Evolutionary conservation across 1,284 basidiomycete species (phyloP).

Genomic region (Tetrapyrgos nigripes): DNA sequence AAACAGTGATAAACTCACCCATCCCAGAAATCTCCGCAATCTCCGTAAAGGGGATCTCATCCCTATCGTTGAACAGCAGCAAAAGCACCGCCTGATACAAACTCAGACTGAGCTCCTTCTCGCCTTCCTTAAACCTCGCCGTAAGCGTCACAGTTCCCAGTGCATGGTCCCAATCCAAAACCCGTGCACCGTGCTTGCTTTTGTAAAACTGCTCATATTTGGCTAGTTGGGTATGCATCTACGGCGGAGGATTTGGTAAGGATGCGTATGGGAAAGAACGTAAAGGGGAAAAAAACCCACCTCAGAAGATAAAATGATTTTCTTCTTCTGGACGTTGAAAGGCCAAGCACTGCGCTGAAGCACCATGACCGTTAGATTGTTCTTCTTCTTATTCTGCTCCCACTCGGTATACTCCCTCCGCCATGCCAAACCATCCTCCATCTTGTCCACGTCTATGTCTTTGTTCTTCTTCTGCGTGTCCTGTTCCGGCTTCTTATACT

Average conservation of each 20-base stretch:
- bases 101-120: conserved; percentile 91
- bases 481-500: no score
- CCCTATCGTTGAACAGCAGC: conserved; percentile 86
- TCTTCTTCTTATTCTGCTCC: conserved; percentile 10
- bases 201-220: conserved; percentile 77
- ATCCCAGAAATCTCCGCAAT: conserved; percentile 79
- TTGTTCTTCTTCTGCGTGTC: no score
- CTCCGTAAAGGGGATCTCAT: conserved; percentile 67
- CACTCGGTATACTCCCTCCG: no score
- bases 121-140: conserved; percentile 71
- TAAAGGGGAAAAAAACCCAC: conserved; percentile 42
- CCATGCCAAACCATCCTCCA: conserved; percentile 35
- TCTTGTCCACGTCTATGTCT: no score
- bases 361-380: conserved; percentile 69
- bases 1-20: conserved; percentile 54
- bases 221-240: conserved; percentile 77
- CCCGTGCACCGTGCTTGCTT: conserved; percentile 73
- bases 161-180: conserved; percentile 84
- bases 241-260: no score
- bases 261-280: not conserved
- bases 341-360: conserved; percentile 82
- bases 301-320: conserved; percentile 56
- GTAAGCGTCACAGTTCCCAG: conserved; percentile 80
- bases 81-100: conserved; percentile 90
- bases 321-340: conserved; percentile 58